phyloP scores from a whole-genome alignment of 73 alveolate genomes.

The Paramecium octaurelia region DNA sequence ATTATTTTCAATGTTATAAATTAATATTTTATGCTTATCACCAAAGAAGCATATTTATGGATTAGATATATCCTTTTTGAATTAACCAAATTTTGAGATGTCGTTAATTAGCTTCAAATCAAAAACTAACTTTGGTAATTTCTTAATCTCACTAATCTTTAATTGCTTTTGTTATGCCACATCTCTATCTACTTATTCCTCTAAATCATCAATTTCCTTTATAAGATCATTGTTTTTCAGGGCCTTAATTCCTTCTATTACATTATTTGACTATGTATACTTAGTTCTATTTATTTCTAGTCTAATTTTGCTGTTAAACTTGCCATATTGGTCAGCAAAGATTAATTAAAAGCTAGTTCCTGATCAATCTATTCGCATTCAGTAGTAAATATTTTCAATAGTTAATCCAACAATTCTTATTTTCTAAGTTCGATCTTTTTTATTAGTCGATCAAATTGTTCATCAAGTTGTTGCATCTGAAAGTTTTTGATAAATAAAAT shows the following conservation, averaged over 20 bases:
- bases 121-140: conserved; percentile 1
- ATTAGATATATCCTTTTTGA: conserved; percentile 18
- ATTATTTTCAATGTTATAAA: conserved; percentile 63
- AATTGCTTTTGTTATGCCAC: not conserved
- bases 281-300: not conserved
- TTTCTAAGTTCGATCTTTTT: not conserved
- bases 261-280: not conserved
- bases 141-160: not conserved
- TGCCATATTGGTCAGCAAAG: not conserved
- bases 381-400: not conserved
- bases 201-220: not conserved
- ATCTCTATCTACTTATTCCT: conserved; percentile 47
- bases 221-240: not conserved
- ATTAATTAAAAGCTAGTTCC: not conserved
- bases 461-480: not conserved
- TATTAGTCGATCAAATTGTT: not conserved
- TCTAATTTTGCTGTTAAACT: not conserved
- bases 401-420: not conserved
- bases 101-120: not conserved
- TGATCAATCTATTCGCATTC: conserved; percentile 14
- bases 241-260: not conserved
- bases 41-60: conserved; percentile 81
- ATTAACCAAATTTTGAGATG: conserved; percentile 17
- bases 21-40: conserved; percentile 76
- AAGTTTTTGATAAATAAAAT: not conserved